A percentile compares a stretch with the other conserved stretches of the same genome.
Conservation (phyloP, 129 eudicot species). For the Dittrichia graveolens region DNA sequence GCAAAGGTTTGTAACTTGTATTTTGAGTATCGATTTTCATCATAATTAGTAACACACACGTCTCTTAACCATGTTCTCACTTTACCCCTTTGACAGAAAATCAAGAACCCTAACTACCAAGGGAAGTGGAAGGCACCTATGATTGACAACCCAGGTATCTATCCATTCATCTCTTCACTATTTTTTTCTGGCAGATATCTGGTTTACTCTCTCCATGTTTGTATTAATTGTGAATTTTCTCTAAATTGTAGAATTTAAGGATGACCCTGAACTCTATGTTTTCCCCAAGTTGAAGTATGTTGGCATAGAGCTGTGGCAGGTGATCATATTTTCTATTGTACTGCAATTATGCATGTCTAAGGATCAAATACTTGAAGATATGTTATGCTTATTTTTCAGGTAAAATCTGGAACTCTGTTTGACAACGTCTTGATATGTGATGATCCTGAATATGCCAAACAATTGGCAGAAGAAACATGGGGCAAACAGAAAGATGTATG, state of each 20-base stretch:
- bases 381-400: slow-evolving; percentile 46
- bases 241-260: slow-evolving; percentile 71
- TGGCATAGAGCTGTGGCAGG: slow-evolving; percentile 99
- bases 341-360: not conserved
- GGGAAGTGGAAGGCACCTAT: slow-evolving; percentile 99
- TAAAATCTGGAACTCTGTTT: slow-evolving; percentile 93
- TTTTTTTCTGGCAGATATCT: not conserved
- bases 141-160: slow-evolving; percentile 98
- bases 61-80: slow-evolving; percentile 15
- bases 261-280: slow-evolving; percentile 93
- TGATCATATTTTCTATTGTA: slow-evolving; percentile 11
- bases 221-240: not conserved
- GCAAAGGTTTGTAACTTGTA: slow-evolving; percentile 64
- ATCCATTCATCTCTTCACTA: not conserved
- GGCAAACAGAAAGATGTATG: slow-evolving; percentile 93
- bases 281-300: slow-evolving; percentile 89
- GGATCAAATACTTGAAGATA: not conserved
- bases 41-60: not conserved
- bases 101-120: slow-evolving; percentile 95
- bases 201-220: not conserved
- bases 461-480: slow-evolving; percentile 87
- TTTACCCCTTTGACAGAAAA: slow-evolving; percentile 56
- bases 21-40: not conserved
- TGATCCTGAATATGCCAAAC: slow-evolving; percentile 81
- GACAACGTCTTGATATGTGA: slow-evolving; percentile 75